Evolutionary conservation across 2,329 filamentous ascomycete species (phyloP), one percentile per base, ranked within the genome.

Genomic region (Onygenales sp.): DNA sequence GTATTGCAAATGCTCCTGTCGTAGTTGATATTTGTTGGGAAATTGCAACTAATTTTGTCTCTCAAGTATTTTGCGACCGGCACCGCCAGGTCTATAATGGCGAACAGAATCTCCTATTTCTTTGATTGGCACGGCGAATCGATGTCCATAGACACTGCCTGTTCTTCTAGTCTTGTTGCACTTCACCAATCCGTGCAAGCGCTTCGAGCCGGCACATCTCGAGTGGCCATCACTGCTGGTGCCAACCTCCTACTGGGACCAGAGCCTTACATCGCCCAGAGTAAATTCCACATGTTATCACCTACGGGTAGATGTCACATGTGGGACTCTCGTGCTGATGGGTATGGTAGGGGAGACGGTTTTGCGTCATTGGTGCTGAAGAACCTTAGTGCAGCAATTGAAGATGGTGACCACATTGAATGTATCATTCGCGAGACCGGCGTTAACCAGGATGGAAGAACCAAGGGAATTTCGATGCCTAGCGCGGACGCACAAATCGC

Each of bases 271-370:
- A 62, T 70, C 8, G 61, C 64, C 4, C 61, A 65, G 52, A 63
- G 62, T 48, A 65, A 67, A 27, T 52, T 64, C 17, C 57, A 74
- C 61, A 62, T 80, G 47, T 72, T 83, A 27, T 78, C 77, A 1
- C 73, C 78, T 33, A 72, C 74, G 0, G 78, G 78, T 1, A 70
- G 74, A 39, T 81, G 75, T 11, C 74, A 73, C 49, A 77, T 71
- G 64, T 77, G 69, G 65, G 72, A 75, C 56, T 64, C 61, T 2
- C 62, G 61, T 2, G 79, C 75, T 0, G 65, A 79, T 57, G 79
- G 77, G 6, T 79, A 71, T 61, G 76, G 68, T 32, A 71, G 78
- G 0, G 77, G 76, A 9, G 81, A 83, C 50, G 79, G 78, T 0
- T 63, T 80, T 9, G 72, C 72, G 0, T 65, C 68, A 0, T 57